Base-by-base conservation (phyloP, 2,329 filamentous ascomycete genomes). In the Cordyceps fumosorosea region DNA sequence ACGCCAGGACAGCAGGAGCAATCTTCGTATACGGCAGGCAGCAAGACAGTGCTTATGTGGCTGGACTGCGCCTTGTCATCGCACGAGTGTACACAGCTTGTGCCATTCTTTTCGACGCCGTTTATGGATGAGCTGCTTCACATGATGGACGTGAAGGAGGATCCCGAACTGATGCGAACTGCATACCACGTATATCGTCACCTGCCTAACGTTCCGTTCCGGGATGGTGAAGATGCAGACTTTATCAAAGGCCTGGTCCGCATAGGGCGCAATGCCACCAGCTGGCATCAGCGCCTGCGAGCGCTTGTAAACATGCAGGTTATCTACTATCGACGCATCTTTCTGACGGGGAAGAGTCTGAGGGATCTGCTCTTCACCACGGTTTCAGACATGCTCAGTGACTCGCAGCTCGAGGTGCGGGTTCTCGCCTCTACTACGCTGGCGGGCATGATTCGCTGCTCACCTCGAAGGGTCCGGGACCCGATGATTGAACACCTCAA, bases 111-210 rank as follows among this genome's bases (percentile, higher is more conserved):
- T 79, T 89, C 92, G 0, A 84, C 90, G 42, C 82, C 89, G 0
- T 93, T 98, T 71, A 95, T 96, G 73, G 90, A 95, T 69, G 90
- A 97, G 73, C 84, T 99, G 16, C 79, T 99, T 58, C 93, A 99
- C 79, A 99, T 99, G 95, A 99, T 99, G 93, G 95, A 99, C 71
- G 91, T 99, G 73, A 98, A 98, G 74, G 95, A 99, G 74, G 95
- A 99, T 69, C 92, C 91, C 0, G 96, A 99, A 74, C 83, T 99
- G 2, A 96, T 97, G 80, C 89, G 90, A 11, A 83, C 97, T 10
- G 93, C 95, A 0, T 99, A 98, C 72, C 92, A 96, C 71, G 95
- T 99, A 48, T 99, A 98, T 79, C 89, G 93, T 7, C 93, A 99
- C 71, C 80, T 99, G 18, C 92, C 95, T 16, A 99, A 99, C 73